phyloP scores from a whole-genome alignment of 2,329 filamentous ascomycete genomes.

The Diaporthe velutina region DNA sequence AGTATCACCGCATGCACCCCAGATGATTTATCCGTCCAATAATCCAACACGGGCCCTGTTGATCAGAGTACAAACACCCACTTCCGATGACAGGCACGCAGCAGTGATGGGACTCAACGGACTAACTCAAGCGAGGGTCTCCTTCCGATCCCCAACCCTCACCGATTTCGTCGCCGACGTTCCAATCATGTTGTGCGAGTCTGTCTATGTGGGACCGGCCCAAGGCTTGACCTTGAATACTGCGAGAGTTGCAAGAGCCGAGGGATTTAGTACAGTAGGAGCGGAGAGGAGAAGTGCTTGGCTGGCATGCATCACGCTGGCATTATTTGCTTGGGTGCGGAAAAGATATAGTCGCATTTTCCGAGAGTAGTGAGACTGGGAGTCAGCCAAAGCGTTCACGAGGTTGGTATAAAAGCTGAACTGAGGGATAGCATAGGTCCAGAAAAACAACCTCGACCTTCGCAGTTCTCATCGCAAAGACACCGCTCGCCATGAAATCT shows the following conservation, averaged over 20 bases:
- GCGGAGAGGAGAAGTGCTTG: slow-evolving; percentile 4
- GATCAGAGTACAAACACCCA: not conserved
- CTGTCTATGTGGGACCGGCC: not conserved
- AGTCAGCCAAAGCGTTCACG: not conserved
- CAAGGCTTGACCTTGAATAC: not conserved
- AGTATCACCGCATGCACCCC: slow-evolving; percentile 8
- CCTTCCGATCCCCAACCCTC: not conserved
- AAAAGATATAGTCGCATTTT: not conserved
- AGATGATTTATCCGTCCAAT: slow-evolving; percentile 25
- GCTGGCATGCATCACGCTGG: not conserved
- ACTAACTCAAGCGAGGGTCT: not conserved
- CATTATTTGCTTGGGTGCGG: not conserved
- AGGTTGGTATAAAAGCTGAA: not conserved
- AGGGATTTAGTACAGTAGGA: not conserved
- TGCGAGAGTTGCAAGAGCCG: slow-evolving; percentile 2
- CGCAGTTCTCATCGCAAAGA: not conserved
- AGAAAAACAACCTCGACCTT: too few relatives aligned
- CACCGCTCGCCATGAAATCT: not conserved
- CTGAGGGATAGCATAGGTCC: not conserved
- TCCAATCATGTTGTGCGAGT: slow-evolving; percentile 8
- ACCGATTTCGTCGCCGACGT: not conserved
- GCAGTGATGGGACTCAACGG: not conserved
- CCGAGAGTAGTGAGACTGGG: not conserved
- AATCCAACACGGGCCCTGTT: not conserved
- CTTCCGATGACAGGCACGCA: not conserved